A percentile compares a stretch with the other conserved stretches of the same genome.
phyloP scores from a whole-genome alignment of 768 basidiomycete species.

The Termitomyces sp. region DNA sequence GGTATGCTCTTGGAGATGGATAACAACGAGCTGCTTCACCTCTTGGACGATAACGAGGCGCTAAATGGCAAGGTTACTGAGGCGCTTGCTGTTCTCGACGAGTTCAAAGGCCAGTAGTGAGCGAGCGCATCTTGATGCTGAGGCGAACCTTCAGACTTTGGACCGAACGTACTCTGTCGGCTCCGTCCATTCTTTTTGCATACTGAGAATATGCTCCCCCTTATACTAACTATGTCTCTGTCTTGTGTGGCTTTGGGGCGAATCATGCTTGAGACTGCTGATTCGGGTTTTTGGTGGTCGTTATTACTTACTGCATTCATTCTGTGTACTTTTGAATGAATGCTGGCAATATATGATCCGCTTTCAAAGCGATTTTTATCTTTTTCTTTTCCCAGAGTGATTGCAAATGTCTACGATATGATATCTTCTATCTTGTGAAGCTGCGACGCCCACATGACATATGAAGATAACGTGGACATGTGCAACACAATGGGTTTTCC shows the following conservation, averaged over 20 bases:
- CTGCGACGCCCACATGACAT: no score
- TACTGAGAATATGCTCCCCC: neutral
- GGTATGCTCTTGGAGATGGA: conserved; percentile 99
- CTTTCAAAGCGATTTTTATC: conserved; percentile 20
- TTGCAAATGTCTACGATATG: no score
- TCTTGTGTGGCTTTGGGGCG: conserved; percentile 5
- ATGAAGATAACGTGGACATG: no score
- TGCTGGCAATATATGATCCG: conserved; percentile 23
- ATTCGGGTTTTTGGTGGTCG: conserved; percentile 47
- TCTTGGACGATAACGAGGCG: conserved; percentile 81
- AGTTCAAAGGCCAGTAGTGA: conserved; percentile 42
- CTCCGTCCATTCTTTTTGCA: conserved; percentile 49
- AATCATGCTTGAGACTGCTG: conserved; percentile 4
- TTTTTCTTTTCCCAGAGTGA: no score
- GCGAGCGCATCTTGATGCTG: no score
- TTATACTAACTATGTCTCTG: conserved; percentile 17
- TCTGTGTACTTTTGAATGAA: conserved; percentile 13
- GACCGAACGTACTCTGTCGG: conserved; percentile 25
- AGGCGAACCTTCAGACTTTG: neutral
- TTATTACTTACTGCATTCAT: no score
- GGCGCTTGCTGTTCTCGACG: conserved; percentile 83
- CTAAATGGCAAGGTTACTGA: conserved; percentile 90
- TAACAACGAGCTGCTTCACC: conserved; percentile 85
- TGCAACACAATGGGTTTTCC: no score
- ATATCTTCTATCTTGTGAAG: no score